Conservation (phyloP, 2,329 filamentous ascomycete species). For the Arthrobotrys megalospora region DNA sequence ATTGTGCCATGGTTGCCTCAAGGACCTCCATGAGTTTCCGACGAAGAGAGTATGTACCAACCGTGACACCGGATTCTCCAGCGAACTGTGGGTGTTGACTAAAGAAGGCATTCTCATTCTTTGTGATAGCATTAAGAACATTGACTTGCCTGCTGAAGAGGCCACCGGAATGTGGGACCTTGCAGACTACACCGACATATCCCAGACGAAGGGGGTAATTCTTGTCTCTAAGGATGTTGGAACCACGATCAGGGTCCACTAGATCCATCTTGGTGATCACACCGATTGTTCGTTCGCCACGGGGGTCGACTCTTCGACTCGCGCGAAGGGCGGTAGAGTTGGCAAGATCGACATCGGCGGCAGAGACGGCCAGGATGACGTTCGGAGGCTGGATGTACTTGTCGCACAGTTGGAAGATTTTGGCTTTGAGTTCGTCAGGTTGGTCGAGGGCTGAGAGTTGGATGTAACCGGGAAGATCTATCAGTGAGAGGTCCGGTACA, state of each 20-base stretch:
- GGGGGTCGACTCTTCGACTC: constrained; percentile 90
- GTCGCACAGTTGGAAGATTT: constrained; percentile 95
- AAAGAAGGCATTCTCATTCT: constrained; percentile 91
- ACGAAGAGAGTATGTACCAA: constrained; percentile 87
- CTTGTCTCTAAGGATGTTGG: constrained; percentile 83
- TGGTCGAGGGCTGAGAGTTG: constrained; percentile 94
- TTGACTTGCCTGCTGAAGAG: constrained; percentile 81
- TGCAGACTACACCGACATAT: constrained; percentile 94
- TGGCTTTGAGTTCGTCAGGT: constrained; percentile 90
- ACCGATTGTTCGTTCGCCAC: constrained; percentile 95
- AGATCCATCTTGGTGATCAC: constrained; percentile 99
- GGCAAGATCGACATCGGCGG: constrained; percentile 95
- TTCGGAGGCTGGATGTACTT: constrained; percentile 98
- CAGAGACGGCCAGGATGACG: constrained; percentile 95
- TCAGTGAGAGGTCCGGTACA: constrained; percentile 93
- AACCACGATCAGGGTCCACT: constrained; percentile 85
- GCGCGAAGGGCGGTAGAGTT: constrained; percentile 94
- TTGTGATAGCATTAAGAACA: constrained; percentile 83
- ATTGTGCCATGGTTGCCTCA: constrained; percentile 96
- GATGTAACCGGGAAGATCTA: constrained; percentile 97
- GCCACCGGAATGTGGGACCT: constrained; percentile 80
- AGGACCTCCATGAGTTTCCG: constrained; percentile 98
- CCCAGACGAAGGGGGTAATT: constrained; percentile 96
- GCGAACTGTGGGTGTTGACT: constrained; percentile 80
- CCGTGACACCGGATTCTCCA: constrained; percentile 77